These are phyloP conservation scores for Seiridium cupressi DNA, from an alignment of 2,329 filamentous ascomycete species.

Conservation along the genomic window DNA sequence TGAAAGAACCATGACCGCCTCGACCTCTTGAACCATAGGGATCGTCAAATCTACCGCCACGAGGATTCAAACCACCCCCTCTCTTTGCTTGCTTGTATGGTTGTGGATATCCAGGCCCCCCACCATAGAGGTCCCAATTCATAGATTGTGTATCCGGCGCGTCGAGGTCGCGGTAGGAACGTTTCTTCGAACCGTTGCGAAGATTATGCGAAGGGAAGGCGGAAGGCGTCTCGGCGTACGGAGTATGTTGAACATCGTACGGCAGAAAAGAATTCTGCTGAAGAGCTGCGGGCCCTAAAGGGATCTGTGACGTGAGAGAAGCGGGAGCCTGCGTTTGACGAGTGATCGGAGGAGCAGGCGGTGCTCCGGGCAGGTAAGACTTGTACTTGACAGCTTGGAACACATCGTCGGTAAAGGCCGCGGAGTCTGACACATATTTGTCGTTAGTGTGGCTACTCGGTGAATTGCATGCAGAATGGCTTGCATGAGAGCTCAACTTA, in stretches of 20 bases:
- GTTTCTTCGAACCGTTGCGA: conserved; percentile 43
- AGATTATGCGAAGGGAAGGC: conserved; percentile 10
- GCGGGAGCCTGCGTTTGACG: conserved; percentile 8
- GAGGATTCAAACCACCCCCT: conserved; percentile 37
- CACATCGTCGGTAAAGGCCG: conserved; percentile 67
- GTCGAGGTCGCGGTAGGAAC: conserved; percentile 53
- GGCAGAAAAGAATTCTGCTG: not conserved
- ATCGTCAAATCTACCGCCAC: conserved; percentile 33
- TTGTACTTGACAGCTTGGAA: conserved; percentile 64
- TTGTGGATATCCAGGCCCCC: conserved; percentile 23
- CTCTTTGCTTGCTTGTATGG: conserved; percentile 60
- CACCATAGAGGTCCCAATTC: conserved; percentile 22
- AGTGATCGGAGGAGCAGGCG: conserved; percentile 35
- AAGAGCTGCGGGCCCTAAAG: conserved; percentile 4
- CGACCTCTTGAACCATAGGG: conserved; percentile 26
- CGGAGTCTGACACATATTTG: conserved; percentile 42
- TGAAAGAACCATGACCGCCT: conserved; percentile 3
- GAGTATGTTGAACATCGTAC: conserved; percentile 5
- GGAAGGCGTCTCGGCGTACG: conserved; percentile 11
- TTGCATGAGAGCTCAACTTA: conserved; percentile 21
- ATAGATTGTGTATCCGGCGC: conserved; percentile 30
- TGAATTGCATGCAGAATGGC: not conserved
- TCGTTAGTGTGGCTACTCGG: not conserved
- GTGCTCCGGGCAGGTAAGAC: conserved; percentile 56
- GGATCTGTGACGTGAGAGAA: conserved; percentile 2